These are phyloP conservation scores for Synchytrium microbalum DNA, from an alignment of 371 early-diverging fungal species.

Conservation along the genomic window DNA sequence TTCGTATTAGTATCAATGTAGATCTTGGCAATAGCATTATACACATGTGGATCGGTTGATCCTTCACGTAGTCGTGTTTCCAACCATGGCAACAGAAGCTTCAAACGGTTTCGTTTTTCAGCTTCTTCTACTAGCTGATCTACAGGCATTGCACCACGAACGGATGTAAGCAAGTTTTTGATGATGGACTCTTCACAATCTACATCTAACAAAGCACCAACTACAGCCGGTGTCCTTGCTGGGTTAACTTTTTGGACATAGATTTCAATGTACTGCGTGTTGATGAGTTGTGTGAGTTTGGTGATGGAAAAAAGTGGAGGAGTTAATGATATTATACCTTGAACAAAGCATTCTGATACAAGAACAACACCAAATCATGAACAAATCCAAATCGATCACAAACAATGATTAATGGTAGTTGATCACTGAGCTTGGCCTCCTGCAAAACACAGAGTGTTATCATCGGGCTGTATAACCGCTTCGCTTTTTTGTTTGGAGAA, in stretches of 20 bases:
- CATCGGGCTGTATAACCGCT: constrained; percentile 4
- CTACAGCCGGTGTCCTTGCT: constrained; percentile 85
- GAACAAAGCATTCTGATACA: constrained; percentile 85
- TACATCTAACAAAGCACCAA: constrained; percentile 95
- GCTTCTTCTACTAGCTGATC: constrained; percentile 84
- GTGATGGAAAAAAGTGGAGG: neutral
- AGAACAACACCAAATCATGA: constrained; percentile 89
- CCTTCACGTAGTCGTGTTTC: constrained; percentile 82
- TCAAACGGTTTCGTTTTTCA: constrained; percentile 93
- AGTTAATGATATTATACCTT: constrained; percentile 29
- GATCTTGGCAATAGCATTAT: constrained; percentile 96
- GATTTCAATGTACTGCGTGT: constrained; percentile 75
- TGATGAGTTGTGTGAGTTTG: neutral
- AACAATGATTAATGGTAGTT: constrained; percentile 93
- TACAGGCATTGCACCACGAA: constrained; percentile 69
- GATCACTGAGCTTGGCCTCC: constrained; percentile 91
- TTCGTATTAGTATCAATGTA: constrained; percentile 98
- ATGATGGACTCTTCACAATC: constrained; percentile 92
- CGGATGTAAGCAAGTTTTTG: constrained; percentile 77
- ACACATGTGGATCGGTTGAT: constrained; percentile 76
- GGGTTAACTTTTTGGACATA: constrained; percentile 97
- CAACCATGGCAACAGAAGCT: constrained; percentile 87
- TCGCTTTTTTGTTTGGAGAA: neutral
- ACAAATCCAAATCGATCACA: constrained; percentile 96
- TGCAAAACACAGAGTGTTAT: constrained; percentile 6